These are phyloP conservation scores for Cyberlindnera maritima DNA, from an alignment of 805 yeast species.

Conservation along the genomic window DNA sequence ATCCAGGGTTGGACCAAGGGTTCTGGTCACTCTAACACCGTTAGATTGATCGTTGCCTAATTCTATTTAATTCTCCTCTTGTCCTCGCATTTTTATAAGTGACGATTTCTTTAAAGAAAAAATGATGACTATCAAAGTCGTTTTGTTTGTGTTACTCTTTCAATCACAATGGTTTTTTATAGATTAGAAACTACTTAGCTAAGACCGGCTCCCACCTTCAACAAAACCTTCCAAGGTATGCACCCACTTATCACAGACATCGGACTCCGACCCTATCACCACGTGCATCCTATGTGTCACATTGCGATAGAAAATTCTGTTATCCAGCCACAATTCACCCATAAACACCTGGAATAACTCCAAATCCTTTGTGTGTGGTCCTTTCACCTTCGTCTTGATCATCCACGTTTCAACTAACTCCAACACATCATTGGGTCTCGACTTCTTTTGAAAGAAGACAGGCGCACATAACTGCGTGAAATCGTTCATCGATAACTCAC, in stretches of 20 bases:
- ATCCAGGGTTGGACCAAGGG: conserved; percentile 99
- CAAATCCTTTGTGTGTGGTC: conserved; percentile 42
- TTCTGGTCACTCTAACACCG: conserved; percentile 97
- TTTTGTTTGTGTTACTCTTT: neutral
- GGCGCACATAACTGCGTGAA: conserved; percentile 13
- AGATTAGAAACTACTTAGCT: too few relatives aligned
- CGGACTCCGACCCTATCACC: conserved; percentile 7
- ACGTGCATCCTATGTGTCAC: conserved; percentile 18
- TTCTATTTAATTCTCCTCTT: neutral
- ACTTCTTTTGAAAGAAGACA: conserved; percentile 32
- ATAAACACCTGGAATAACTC: conserved; percentile 35
- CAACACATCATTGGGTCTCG: conserved; percentile 35
- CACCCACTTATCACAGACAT: conserved; percentile 16
- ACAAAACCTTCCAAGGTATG: neutral
- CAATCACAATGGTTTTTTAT: too few relatives aligned
- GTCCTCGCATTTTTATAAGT: neutral
- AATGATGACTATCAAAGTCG: too few relatives aligned
- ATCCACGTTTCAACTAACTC: conserved; percentile 37
- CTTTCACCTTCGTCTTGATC: conserved; percentile 28
- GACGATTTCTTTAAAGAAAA: neutral
- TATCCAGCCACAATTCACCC: conserved; percentile 26
- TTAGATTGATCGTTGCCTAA: conserved; percentile 84
- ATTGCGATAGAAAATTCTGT: conserved; percentile 20
- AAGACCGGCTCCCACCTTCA: neutral
- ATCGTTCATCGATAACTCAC: conserved; percentile 7